Evolutionary conservation across 2,329 filamentous ascomycete species (phyloP), one percentile per base, ranked within the genome.

Genomic region (Amesomyces nigricolor): DNA sequence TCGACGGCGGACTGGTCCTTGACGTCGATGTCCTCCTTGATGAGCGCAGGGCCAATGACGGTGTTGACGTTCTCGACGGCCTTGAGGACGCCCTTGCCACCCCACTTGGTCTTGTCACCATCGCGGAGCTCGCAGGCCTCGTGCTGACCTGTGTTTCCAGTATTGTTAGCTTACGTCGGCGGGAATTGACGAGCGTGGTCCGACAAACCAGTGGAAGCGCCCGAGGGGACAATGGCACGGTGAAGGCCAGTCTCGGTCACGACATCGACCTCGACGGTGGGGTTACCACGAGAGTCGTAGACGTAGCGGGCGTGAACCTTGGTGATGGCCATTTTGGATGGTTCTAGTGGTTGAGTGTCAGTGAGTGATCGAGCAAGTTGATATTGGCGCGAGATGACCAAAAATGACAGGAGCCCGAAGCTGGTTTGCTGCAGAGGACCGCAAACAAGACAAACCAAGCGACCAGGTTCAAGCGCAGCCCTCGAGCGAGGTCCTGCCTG

Each of bases 241-340:
- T 96, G 91, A 62, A 97, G 86, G 71, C 92, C 92, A 68, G 88
- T 95, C 80, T 95, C 90, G 67, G 91, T 96, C 78, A 95, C 88
- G 68, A 96, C 85, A 74, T 96, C 92, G 70, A 97, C 92, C 83
- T 97, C 92, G 71, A 96, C 92, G 72, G 94, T 99, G 70, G 94
- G 94, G 86, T 99, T 99, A 73, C 84, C 84, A 73, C 94, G 92
- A 75, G 94, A 97, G 84, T 99, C 94, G 85, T 92, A 99, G 80
- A 99, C 91, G 71, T 87, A 91, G 73, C 94, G 88, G 71, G 88
- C 89, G 83, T 91, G 88, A 72, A 94, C 83, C 82, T 91, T 92
- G 75, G 85, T 85, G 76, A 94, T 89, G 70, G 88, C 79, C 94
- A 99, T 99, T 65, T 72, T 91, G 76, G 30, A 47, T 47, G 53